Evolutionary conservation across 352 stramenopile genomes (phyloP).

Genomic region (Pythium phragmiticola): DNA sequence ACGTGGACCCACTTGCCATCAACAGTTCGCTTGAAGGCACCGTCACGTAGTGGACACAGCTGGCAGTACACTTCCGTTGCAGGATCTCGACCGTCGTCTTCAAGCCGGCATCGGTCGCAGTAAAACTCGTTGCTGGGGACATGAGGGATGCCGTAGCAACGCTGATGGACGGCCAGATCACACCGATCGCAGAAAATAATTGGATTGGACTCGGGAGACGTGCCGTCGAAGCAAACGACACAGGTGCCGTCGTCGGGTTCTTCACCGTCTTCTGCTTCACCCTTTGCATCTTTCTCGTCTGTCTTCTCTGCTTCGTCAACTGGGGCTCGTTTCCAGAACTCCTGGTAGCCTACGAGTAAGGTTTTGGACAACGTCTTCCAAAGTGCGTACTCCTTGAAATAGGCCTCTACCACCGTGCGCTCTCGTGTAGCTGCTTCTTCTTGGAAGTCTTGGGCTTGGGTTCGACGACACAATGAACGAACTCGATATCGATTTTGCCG

Average conservation of each 20-base stretch:
- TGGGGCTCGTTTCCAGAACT: conserved; percentile 25
- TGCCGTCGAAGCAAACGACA: conserved; percentile 88
- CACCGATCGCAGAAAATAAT: conserved; percentile 91
- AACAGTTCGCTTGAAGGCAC: conserved; percentile 84
- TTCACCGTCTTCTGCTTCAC: conserved; percentile 14
- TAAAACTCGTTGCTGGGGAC: conserved; percentile 87
- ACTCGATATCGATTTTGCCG: conserved; percentile 67
- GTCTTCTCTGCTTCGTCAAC: conserved; percentile 30
- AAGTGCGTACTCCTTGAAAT: conserved; percentile 71
- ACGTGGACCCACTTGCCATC: conserved; percentile 89
- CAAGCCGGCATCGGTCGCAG: conserved; percentile 78
- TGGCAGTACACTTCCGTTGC: conserved; percentile 72
- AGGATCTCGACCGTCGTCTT: conserved; percentile 52
- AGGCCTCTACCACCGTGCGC: conserved; percentile 40
- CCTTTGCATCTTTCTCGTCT: conserved; percentile 10
- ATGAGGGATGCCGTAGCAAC: conserved; percentile 85
- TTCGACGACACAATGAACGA: conserved; percentile 47
- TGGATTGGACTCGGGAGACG: conserved; percentile 83
- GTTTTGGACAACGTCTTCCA: conserved; percentile 80
- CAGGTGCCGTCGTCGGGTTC: conserved; percentile 84
- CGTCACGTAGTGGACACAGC: conserved; percentile 80
- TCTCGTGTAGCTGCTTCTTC: conserved; percentile 31
- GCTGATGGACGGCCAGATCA: conserved; percentile 87
- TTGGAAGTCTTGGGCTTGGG: conserved; percentile 35
- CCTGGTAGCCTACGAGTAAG: conserved; percentile 59